Evolutionary conservation across 208 protist genomes (phyloP), one percentile per base, ranked within the genome.

Genomic region (Trypanosoma mega): DNA sequence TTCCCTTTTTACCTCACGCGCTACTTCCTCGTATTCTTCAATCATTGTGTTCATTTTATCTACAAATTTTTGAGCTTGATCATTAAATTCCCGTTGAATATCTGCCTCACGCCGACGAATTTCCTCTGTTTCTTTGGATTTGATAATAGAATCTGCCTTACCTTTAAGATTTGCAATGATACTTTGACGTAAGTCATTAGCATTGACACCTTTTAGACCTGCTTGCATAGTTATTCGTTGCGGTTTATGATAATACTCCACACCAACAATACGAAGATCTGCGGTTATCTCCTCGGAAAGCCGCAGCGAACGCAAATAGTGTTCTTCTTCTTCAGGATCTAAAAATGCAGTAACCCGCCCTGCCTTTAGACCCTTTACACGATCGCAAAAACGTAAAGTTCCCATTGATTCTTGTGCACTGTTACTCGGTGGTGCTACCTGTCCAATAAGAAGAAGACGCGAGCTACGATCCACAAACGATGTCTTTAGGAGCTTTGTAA

Each of bases 401-500:
- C 78, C 79, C 30, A 93, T 72, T 9, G 83, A 89, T 63, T 96
- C 89, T 12, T 63, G 46, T 14, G 76, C 71, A 58, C 77, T 93
- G 48, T 51, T 72, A 23, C 59, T 58, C 4, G 82, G 71, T 16
- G 91, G 90, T 16, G 85, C 59, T 37, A 94, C 76, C 65, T 92
- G 85, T 0, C 81, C 87, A 66, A 97, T 93, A 2, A 98, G 78
- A 20, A 94, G 76, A 46, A 96, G 72, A 0, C 82, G 78, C 18
- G 78, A 82, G 1, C 37, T 80, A 0, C 66, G 52, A 31, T 93
- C 84, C 0, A 83, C 68, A 56, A 96, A 82, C 26, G 78, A 84
- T 1, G 63, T 66, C 71, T 88, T 90, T 7, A 98, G 87, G 37
- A 98, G 65, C 60, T 89, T 84, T 2, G 95, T 98, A 34, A 98